Evolutionary conservation across 257 asterid species (phyloP).

Genomic region (Ilex asprella): DNA sequence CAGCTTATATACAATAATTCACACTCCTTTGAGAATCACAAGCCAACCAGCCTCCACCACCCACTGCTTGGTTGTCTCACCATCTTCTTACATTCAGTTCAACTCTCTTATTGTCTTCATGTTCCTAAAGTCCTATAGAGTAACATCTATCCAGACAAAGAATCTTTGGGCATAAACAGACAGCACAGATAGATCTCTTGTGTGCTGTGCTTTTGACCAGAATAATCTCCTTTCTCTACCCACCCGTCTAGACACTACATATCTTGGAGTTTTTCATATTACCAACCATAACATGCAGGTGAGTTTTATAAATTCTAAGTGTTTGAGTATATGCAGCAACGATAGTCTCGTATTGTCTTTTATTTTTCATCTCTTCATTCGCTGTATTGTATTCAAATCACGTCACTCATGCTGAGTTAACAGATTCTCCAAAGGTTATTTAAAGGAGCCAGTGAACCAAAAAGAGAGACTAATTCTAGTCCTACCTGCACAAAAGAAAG

Average conservation of each 20-base stretch:
- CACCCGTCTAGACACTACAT: neutral
- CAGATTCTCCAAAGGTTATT: slow-evolving; percentile 54
- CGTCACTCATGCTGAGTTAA: slow-evolving; percentile 16
- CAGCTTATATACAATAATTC: slow-evolving; percentile 26
- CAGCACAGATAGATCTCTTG: slow-evolving; percentile 47
- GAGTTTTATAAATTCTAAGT: slow-evolving; percentile 13
- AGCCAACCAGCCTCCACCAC: slow-evolving; percentile 29
- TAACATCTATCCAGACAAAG: slow-evolving; percentile 7
- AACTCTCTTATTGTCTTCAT: slow-evolving; percentile 19
- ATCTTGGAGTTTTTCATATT: neutral
- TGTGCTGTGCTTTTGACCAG: slow-evolving; percentile 52
- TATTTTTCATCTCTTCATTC: slow-evolving; percentile 19
- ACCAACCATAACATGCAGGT: slow-evolving; percentile 63
- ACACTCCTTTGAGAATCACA: slow-evolving; percentile 25
- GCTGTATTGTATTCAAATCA: slow-evolving; percentile 32
- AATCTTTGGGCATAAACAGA: slow-evolving; percentile 32
- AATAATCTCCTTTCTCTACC: slow-evolving; percentile 23
- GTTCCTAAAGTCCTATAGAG: slow-evolving; percentile 10
- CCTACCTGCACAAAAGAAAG: slow-evolving; percentile 12
- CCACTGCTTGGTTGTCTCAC: slow-evolving; percentile 43
- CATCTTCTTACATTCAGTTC: slow-evolving; percentile 23
- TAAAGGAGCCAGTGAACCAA: slow-evolving; percentile 34
- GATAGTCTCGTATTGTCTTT: slow-evolving; percentile 5
- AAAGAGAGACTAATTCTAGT: slow-evolving; percentile 16
- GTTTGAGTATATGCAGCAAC: neutral